These are phyloP conservation scores for Avena atlantica DNA, from an alignment of 176 grass and related monocot genomes.

Conservation along the genomic window DNA sequence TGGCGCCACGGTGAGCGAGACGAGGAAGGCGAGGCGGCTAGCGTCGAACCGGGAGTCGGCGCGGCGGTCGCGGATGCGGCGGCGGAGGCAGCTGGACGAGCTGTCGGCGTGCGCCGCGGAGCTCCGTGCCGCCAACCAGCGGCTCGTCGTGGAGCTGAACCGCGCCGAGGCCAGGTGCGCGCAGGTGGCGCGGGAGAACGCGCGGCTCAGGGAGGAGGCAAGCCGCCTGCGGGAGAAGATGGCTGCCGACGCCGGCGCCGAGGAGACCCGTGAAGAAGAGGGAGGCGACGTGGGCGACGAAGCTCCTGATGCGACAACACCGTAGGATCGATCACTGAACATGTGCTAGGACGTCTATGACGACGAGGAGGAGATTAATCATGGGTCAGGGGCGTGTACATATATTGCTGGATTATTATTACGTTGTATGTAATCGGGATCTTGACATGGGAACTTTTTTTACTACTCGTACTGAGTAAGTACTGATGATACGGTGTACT, in stretches of 20 bases:
- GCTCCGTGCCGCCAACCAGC: slow-evolving; percentile 49
- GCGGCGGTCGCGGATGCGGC: slow-evolving; percentile 51
- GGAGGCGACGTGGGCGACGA: neutral
- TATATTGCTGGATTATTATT: neutral
- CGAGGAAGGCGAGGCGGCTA: slow-evolving; percentile 56
- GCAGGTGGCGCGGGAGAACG: slow-evolving; percentile 41
- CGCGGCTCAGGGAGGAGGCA: slow-evolving; percentile 27
- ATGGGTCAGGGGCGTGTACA: too few relatives aligned
- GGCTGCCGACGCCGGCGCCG: neutral
- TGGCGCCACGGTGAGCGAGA: neutral
- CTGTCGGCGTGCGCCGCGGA: slow-evolving; percentile 37
- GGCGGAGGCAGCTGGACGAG: slow-evolving; percentile 53
- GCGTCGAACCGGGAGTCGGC: slow-evolving; percentile 67
- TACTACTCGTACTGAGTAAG: too few relatives aligned
- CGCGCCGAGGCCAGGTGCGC: slow-evolving; percentile 33
- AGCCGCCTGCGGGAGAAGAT: slow-evolving; percentile 40
- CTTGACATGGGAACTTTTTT: neutral
- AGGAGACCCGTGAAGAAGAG: neutral
- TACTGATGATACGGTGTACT: neutral
- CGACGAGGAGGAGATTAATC: too few relatives aligned
- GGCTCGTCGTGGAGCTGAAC: slow-evolving; percentile 53
- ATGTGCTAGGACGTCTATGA: too few relatives aligned
- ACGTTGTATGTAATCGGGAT: neutral
- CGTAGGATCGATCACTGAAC: neutral
- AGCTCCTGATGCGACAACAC: neutral